Evolutionary conservation across 306 rosid genomes (phyloP), one percentile per base, ranked within the genome.

Genomic region (Albizia julibrissin): DNA sequence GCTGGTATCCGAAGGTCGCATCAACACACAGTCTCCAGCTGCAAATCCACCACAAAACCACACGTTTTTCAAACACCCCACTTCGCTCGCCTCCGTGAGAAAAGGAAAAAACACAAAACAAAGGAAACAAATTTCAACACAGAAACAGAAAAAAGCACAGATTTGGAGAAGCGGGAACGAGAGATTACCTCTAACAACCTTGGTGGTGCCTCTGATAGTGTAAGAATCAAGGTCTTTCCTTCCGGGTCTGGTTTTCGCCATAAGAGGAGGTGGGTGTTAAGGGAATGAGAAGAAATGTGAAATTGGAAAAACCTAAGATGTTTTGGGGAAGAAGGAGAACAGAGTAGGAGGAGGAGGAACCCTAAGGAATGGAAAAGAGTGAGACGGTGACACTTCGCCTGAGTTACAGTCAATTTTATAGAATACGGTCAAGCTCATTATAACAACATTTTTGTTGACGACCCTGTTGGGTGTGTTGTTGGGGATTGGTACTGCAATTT

Each of bases 11-110:
- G 94, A 90, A 44, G 98, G 97, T 10, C 97, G 90, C 97, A 93
- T 93, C 86, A 91, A 80, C 46, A 93, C 97, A 24, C 93, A 87
- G 79, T 93, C 97, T 77, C 97, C 72, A 91, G 89, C 94, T 94
- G 80, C 70, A 81, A 73, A 87, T 81, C 54, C 64, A 72, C 34
- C 11, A 79, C 52, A 74, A 70, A 69, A 70, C 50, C 37, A 73
- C 49, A 59, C 26, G 11, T 67, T 24, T 74, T 56, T 11, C 84
- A 31, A 42, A 58, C 76, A 39, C 74, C 44, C 68, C 64, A 58
- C 58, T 40, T 54, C 18, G 22, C 37, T 9, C 37, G 8, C 31
- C 13, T 16, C 34, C 6, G 2, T 69, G 52, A 43, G 62, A 27
- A 16, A 10, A 21, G 3, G 3, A 7, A 7, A 8, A 9, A 43